A percentile compares a stretch with the other conserved stretches of the same genome.
These are phyloP conservation scores for Avicennia marina DNA, from an alignment of 257 asterid genomes.

Conservation along the genomic window DNA sequence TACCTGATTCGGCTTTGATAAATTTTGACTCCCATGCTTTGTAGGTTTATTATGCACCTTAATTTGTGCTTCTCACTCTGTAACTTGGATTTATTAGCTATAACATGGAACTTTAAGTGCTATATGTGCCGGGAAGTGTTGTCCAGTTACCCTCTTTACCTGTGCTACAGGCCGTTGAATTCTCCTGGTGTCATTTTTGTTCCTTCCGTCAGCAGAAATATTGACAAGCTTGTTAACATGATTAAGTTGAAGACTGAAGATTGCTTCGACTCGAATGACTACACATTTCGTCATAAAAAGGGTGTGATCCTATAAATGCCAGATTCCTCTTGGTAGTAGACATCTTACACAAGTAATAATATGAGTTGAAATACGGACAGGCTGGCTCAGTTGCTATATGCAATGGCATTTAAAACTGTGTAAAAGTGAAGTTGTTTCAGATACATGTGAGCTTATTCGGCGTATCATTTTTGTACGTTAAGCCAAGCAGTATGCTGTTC, in stretches of 20 bases:
- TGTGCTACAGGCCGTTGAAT: conserved; percentile 6
- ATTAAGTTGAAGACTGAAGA: not conserved
- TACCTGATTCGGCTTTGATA: not conserved
- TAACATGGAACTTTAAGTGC: not conserved
- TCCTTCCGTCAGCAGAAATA: too few species aligned
- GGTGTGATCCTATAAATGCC: not conserved
- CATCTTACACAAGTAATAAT: too few species aligned
- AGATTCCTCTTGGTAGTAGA: too few species aligned
- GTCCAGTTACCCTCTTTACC: not conserved
- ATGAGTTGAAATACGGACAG: too few species aligned
- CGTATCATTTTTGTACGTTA: too few species aligned
- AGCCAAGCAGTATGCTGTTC: too few species aligned
- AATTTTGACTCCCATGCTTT: not conserved
- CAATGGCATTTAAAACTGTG: too few species aligned
- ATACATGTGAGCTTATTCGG: too few species aligned
- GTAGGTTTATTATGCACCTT: not conserved
- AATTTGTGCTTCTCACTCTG: not conserved
- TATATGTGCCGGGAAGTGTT: not conserved
- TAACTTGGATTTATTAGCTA: not conserved
- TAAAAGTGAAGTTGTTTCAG: too few species aligned
- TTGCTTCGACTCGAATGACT: not conserved
- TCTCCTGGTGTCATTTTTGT: too few species aligned
- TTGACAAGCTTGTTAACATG: not conserved
- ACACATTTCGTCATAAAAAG: not conserved
- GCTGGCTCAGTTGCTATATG: too few species aligned